Percentiles rank a stretch among this genome's conserved stretches.
These are phyloP conservation scores for Alternaria triticimaculans DNA, from an alignment of 2,329 filamentous ascomycete species.

Conservation along the genomic window DNA sequence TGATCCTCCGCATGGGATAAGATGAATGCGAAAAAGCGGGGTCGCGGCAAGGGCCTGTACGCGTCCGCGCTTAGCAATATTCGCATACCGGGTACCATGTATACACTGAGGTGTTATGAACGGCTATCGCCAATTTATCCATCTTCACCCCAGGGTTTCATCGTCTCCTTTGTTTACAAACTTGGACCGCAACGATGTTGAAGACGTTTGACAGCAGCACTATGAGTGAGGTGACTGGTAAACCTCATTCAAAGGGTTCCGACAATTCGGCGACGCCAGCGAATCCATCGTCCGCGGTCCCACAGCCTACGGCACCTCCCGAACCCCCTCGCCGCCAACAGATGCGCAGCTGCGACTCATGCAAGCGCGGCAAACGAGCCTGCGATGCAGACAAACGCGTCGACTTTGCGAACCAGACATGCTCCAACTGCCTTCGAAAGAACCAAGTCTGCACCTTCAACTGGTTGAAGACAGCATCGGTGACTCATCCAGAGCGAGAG, in stretches of 20 bases:
- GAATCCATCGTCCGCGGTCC: background rate
- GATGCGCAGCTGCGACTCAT: constrained; percentile 53
- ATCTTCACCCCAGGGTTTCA: background rate
- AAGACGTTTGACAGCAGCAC: constrained; percentile 5
- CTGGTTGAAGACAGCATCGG: constrained; percentile 44
- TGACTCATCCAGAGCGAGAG: background rate
- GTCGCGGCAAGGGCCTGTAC: constrained; percentile 3
- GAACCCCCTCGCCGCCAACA: constrained; percentile 10
- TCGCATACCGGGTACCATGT: constrained; percentile 2
- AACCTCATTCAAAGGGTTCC: background rate
- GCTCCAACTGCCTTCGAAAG: constrained; percentile 52
- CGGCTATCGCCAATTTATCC: background rate
- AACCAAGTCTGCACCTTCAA: constrained; percentile 55
- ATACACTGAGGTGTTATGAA: background rate
- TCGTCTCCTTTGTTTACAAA: background rate
- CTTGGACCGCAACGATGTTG: background rate
- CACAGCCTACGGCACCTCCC: background rate
- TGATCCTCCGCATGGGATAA: constrained; percentile 12
- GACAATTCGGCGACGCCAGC: background rate
- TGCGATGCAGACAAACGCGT: constrained; percentile 49
- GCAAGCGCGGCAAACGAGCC: constrained; percentile 53
- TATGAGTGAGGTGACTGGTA: constrained; percentile 1
- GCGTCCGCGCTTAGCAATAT: constrained; percentile 1
- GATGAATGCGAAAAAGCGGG: constrained; percentile 14
- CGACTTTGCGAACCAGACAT: constrained; percentile 34